Conservation (phyloP, 805 yeast genomes). For the Yueomyces sp. region DNA sequence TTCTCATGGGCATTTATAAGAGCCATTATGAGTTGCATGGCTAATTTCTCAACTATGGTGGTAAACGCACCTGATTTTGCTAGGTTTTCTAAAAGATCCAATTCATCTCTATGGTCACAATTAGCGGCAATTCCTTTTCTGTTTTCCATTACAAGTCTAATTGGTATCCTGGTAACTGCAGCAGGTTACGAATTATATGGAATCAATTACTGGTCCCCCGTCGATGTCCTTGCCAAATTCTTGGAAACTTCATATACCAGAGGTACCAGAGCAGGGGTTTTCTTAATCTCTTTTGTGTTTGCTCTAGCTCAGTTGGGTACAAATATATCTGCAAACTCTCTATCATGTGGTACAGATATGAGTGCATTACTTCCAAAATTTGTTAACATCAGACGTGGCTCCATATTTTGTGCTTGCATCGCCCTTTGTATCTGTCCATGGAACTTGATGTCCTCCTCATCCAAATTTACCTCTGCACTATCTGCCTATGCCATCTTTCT, state of each 20-base stretch:
- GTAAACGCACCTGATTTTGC: conserved; percentile 77
- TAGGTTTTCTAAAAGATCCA: conserved; percentile 49
- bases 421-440: conserved; percentile 69
- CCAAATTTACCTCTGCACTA: conserved; percentile 58
- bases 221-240: conserved; percentile 44
- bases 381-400: conserved; percentile 50
- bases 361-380: conserved; percentile 44
- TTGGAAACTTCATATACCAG: conserved; percentile 24
- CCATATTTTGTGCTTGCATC: conserved; percentile 49
- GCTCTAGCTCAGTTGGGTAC: conserved; percentile 67
- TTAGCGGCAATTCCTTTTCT: conserved; percentile 51
- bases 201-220: conserved; percentile 32
- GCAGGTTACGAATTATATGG: conserved; percentile 37
- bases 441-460: conserved; percentile 52
- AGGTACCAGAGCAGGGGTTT: conserved; percentile 63
- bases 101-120: conserved; percentile 36
- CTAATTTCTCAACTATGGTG: conserved; percentile 70
- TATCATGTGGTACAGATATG: conserved; percentile 46
- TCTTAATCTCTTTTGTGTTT: conserved; percentile 49
- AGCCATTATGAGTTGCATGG: conserved; percentile 59
- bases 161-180: conserved; percentile 69
- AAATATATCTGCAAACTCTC: conserved; percentile 55
- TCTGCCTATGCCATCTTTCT: conserved; percentile 70
- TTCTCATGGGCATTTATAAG: conserved; percentile 57
- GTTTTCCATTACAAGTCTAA: conserved; percentile 61